Base-by-base conservation (phyloP, 805 yeast genomes). In the Yarrowia sp. region DNA sequence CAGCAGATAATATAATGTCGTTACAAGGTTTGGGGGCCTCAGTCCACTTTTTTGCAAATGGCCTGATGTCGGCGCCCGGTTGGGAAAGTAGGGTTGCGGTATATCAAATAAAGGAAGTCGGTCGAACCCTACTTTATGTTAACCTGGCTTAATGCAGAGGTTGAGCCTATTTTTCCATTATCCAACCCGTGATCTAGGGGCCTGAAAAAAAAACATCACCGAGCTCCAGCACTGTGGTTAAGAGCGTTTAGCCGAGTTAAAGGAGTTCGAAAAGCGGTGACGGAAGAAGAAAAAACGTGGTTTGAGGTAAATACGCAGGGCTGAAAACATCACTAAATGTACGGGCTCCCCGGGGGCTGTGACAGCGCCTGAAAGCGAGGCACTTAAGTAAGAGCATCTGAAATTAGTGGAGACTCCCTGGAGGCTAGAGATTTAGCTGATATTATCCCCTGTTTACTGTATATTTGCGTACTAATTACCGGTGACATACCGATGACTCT, bases 21-120 rank as follows among this genome's bases (percentile, higher is more conserved):
- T 11, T 55, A 5, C 49, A 56, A 56, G 49, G 64, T 56, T 56
- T 56, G 48, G 36, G 49, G 7, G 61, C 61, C 61, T 59, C 65
- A 45, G 65, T 43, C 65, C 65, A 59, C 65, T 59, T 59, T 58
- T 59, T 59, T 59, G 52, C 26, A 43, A 43, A 45, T 59, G 65
- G 65, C 52, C 65, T 59, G 65, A 59, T 58, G 65, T 45, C 38
- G 9, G 38, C n/a, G 19, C 63, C 63, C 49, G 40, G 32, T 15
- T 15, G 22, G 63, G 63, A 3, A 56, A 10, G 9, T 11, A 41
- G 16, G 48, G 46, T 56, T 56, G 16, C 41, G 63, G 63, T 56
- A 10, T 22, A 15, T 8, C 36, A 5, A 16, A 22, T 26, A 11
- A 10, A 38, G 56, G 56, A n/a, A 52, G 56, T n/a, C 26, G 3